Evolutionary conservation across 805 yeast genomes (phyloP).

Genomic region (Saturnispora hagleri): DNA sequence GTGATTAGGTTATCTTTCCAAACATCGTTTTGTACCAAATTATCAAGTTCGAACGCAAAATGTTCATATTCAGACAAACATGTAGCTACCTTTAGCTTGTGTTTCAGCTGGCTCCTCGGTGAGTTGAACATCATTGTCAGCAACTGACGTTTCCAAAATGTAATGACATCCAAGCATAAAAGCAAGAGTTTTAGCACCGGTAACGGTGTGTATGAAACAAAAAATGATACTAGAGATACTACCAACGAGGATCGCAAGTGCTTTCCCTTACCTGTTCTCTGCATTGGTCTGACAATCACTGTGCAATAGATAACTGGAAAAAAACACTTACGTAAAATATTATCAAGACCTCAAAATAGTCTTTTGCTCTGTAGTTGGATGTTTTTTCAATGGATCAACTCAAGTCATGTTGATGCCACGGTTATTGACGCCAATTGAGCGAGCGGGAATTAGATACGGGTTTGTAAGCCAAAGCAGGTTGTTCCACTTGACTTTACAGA

Average conservation of each 20-base stretch:
- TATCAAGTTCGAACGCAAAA: conserved; percentile 40
- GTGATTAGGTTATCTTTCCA: conserved; percentile 84
- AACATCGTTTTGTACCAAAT: conserved; percentile 42
- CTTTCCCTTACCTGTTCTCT: conserved; percentile 2
- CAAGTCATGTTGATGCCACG: background rate
- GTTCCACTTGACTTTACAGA: background rate
- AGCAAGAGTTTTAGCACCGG: conserved; percentile 27
- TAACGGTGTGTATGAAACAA: conserved; percentile 14
- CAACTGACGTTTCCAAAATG: conserved; percentile 30
- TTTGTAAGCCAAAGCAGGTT: background rate
- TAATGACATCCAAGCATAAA: conserved; percentile 33
- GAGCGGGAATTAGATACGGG: background rate
- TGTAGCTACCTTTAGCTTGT: conserved; percentile 2
- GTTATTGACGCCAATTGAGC: background rate
- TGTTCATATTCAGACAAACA: conserved; percentile 62
- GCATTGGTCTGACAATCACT: background rate
- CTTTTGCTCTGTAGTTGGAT: background rate
- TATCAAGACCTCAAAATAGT: background rate
- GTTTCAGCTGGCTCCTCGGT: conserved; percentile 7
- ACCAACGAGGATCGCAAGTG: conserved; percentile 6
- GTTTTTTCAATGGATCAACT: background rate
- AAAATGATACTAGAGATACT: conserved; percentile 5
- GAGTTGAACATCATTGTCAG: conserved; percentile 10
- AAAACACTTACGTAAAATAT: background rate
- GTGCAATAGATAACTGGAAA: background rate